A percentile compares a stretch with the other conserved stretches of the same genome.
These are phyloP conservation scores for Macadamia tetraphylla DNA, from an alignment of 164 flowering plant genomes.

Conservation along the genomic window DNA sequence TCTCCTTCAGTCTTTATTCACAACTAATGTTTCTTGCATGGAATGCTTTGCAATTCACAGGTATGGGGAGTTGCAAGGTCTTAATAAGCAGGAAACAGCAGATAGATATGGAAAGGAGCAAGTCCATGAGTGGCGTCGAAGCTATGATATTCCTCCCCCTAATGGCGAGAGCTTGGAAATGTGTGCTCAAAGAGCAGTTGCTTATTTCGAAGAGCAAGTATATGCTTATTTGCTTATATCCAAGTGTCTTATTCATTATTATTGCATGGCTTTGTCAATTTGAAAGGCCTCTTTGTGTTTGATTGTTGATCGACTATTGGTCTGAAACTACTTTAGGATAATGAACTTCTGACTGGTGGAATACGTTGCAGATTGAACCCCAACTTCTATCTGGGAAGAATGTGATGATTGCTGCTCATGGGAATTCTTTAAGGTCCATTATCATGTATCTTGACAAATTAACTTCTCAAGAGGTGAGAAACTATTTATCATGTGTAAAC, in stretches of 20 bases:
- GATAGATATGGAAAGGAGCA: constrained; percentile 87
- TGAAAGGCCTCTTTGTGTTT: not conserved
- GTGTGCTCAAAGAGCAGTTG: constrained; percentile 99
- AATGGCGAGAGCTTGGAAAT: constrained; percentile 99
- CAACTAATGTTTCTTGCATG: not conserved
- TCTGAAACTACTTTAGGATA: not conserved
- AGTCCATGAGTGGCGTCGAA: constrained; percentile 96
- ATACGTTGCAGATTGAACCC: constrained; percentile 71
- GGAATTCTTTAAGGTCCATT: constrained; percentile 93
- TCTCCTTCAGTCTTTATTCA: not conserved
- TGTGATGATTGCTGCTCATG: constrained; percentile 98
- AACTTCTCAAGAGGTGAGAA: constrained; percentile 84
- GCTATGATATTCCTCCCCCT: constrained; percentile 95
- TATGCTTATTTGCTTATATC: constrained; percentile 2
- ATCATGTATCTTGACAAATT: constrained; percentile 97
- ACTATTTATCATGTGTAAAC: not conserved
- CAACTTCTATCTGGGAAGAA: constrained; percentile 75
- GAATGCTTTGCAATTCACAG: constrained; percentile 24
- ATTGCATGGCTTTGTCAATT: too few relatives aligned
- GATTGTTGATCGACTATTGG: not conserved
- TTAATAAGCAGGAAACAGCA: constrained; percentile 96
- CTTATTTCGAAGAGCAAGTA: constrained; percentile 83
- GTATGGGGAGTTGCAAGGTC: constrained; percentile 99
- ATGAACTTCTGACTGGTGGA: constrained; percentile 18
- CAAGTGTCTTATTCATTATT: not conserved